Evolutionary conservation across 1,284 basidiomycete genomes (phyloP).

Genomic region (Puccinia coronata): DNA sequence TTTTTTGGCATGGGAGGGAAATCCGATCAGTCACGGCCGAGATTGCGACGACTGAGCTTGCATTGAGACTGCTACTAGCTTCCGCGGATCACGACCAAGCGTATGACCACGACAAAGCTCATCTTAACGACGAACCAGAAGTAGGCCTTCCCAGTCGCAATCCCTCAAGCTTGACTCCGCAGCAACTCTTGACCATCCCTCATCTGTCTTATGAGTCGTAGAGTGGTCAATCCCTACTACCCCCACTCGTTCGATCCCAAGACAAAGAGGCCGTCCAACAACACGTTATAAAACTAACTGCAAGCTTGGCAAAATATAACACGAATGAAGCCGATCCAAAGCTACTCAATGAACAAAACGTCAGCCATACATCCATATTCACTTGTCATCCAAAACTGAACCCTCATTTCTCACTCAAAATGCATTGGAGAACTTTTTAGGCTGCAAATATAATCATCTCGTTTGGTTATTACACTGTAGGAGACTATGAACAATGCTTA

Average conservation of each 20-base stretch:
- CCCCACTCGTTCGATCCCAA: conserved; percentile 20
- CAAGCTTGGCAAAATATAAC: conserved; percentile 2
- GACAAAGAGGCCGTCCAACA: not conserved
- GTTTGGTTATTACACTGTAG: conserved; percentile 19
- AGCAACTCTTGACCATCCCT: conserved; percentile 1
- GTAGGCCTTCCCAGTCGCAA: conserved; percentile 22
- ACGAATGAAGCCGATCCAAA: conserved; percentile 16
- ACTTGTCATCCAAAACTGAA: too few species aligned
- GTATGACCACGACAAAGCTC: conserved; percentile 39
- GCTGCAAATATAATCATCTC: conserved; percentile 40
- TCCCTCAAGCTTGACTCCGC: not conserved
- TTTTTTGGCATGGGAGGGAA: not conserved
- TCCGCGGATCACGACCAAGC: conserved; percentile 9
- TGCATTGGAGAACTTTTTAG: too few species aligned
- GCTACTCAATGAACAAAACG: conserved; percentile 26
- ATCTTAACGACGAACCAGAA: conserved; percentile 30
- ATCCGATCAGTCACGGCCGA: conserved; percentile 20
- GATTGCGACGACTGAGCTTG: conserved; percentile 16
- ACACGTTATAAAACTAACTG: conserved; percentile 7
- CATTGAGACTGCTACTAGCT: conserved; percentile 18
- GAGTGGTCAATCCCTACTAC: conserved; percentile 2
- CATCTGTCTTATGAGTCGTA: not conserved
- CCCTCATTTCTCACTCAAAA: too few species aligned
- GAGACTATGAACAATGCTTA: conserved; percentile 6
- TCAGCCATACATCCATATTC: not conserved